phyloP scores from a whole-genome alignment of 2,329 filamentous ascomycete genomes.

The Beauveria sp. region DNA sequence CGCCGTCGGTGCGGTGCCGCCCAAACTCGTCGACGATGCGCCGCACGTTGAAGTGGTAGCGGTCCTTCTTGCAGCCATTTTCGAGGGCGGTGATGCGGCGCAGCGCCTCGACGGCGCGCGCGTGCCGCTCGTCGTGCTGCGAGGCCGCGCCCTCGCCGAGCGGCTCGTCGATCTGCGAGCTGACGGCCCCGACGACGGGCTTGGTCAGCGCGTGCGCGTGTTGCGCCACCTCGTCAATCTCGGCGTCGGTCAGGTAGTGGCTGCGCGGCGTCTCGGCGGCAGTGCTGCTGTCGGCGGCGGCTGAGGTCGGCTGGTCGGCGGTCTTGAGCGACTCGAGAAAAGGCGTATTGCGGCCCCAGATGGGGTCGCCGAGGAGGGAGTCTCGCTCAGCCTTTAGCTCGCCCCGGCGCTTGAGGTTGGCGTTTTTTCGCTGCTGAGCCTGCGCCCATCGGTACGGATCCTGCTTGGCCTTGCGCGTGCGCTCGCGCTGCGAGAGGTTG shows the following conservation, averaged over 20 bases:
- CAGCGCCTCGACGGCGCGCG: conserved; percentile 67
- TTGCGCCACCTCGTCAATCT: conserved; percentile 59
- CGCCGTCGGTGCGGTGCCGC: conserved; percentile 75
- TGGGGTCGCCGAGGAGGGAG: conserved; percentile 63
- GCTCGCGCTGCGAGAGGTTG: conserved; percentile 53
- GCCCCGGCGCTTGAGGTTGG: conserved; percentile 68
- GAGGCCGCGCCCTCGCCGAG: conserved; percentile 26
- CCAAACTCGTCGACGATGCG: conserved; percentile 85
- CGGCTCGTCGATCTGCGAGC: conserved; percentile 33
- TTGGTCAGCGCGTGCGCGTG: conserved; percentile 62
- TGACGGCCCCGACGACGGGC: conserved; percentile 37
- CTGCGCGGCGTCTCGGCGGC: conserved; percentile 51
- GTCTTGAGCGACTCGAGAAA: conserved; percentile 78
- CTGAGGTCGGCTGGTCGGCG: conserved; percentile 38
- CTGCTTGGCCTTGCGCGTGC: conserved; percentile 57
- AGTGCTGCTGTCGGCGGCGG: not conserved
- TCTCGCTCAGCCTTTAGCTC: conserved; percentile 60
- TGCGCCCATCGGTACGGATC: conserved; percentile 81
- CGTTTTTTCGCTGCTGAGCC: conserved; percentile 73
- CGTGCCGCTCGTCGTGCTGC: conserved; percentile 49
- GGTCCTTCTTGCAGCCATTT: conserved; percentile 72
- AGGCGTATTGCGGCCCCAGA: conserved; percentile 70
- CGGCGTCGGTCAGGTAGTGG: conserved; percentile 61
- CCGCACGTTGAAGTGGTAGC: conserved; percentile 72
- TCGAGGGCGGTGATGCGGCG: conserved; percentile 69